phyloP scores from a whole-genome alignment of 768 basidiomycete species.

The Exsudoporus frostii region DNA sequence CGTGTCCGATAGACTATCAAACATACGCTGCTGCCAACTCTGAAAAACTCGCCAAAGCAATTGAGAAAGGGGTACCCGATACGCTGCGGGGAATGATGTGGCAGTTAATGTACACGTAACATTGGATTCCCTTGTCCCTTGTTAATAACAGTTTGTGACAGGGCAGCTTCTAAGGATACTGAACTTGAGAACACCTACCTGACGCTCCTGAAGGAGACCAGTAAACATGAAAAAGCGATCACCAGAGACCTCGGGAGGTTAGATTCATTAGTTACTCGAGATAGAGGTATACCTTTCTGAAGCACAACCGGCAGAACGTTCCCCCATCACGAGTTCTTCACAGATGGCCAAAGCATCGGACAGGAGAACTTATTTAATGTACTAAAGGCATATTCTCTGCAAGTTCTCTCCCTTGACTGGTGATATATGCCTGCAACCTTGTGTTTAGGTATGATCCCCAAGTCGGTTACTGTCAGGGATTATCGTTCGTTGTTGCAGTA shows the following conservation, averaged over 20 bases:
- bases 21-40: slow-evolving; percentile 76
- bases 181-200: slow-evolving; percentile 84
- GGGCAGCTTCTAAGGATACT: slow-evolving; percentile 91
- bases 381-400: slow-evolving; percentile 95
- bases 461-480: slow-evolving; percentile 96
- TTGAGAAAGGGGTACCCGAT: slow-evolving; percentile 87
- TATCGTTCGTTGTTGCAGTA: slow-evolving; percentile 95
- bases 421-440: slow-evolving; percentile 3
- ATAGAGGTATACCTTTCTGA: slow-evolving; percentile 8
- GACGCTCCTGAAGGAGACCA: slow-evolving; percentile 74
- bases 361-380: slow-evolving; percentile 98
- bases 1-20: slow-evolving; percentile 69
- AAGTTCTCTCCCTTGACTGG: slow-evolving; percentile 29
- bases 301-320: slow-evolving; percentile 63
- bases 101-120: slow-evolving; percentile 77
- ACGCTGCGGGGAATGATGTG: slow-evolving; percentile 92
- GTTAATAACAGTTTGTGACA: slow-evolving; percentile 31
- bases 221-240: slow-evolving; percentile 92
- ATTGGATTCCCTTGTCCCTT: slow-evolving; percentile 2
- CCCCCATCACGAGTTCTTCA: slow-evolving; percentile 95
- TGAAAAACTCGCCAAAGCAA: slow-evolving; percentile 80
- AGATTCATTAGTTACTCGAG: slow-evolving; percentile 6
- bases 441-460: slow-evolving; percentile 73
- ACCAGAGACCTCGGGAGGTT: slow-evolving; percentile 86
- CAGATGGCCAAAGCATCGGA: slow-evolving; percentile 89